Base-by-base conservation (phyloP, 2,329 filamentous ascomycete genomes). In the Cladobotryum protrusum region DNA sequence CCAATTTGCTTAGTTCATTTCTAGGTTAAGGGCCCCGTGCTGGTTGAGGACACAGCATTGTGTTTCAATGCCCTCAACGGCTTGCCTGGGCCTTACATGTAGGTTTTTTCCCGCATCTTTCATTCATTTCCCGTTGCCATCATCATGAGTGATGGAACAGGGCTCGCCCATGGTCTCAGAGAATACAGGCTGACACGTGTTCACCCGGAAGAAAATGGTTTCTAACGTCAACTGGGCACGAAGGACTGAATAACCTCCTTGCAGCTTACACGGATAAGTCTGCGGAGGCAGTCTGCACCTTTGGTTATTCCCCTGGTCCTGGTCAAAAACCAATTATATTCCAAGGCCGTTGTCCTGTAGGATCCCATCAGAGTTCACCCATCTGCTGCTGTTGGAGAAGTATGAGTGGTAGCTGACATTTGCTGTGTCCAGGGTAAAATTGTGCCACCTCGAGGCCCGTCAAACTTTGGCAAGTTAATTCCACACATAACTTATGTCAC, bases 51-150 rank as follows among this genome's bases (percentile, higher is more conserved):
- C 69, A 99, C 93, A 14, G 90, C 90, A 58, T 77, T 99, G 44
- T 95, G 90, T 73, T 99, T 96, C 66, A 85, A 87, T 63, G 91
- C 92, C 17, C 79, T 96, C 54, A 83, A 87, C 52, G 91, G 90
- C n/a, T 77, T 99, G 29, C 93, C 93, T 2, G 93, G 93, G 1
- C 89, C 92, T 37, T 99, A 99, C 67, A 95, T 99, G 92, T 95
- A 76, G 59, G 81, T 71, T 11, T 13, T 71, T 37, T 32, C 7
- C 4, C 14, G 5, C 20, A 39, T 34, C 3, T n/a, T 12, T 40
- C 8, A 19, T 17, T 19, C 15, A 18, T 2, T 11, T 2, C 4
- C 17, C n/a, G n/a, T 3, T 9, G 8, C 37, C 9, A 13, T 41
- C 37, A 14, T 41, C 5, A 14, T 19, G 37, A 7, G 17, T n/a